Percentiles rank a stretch among this genome's conserved stretches.
These are phyloP conservation scores for Chenopodium formosanum DNA, from an alignment of 148 eudicot species.

Conservation along the genomic window DNA sequence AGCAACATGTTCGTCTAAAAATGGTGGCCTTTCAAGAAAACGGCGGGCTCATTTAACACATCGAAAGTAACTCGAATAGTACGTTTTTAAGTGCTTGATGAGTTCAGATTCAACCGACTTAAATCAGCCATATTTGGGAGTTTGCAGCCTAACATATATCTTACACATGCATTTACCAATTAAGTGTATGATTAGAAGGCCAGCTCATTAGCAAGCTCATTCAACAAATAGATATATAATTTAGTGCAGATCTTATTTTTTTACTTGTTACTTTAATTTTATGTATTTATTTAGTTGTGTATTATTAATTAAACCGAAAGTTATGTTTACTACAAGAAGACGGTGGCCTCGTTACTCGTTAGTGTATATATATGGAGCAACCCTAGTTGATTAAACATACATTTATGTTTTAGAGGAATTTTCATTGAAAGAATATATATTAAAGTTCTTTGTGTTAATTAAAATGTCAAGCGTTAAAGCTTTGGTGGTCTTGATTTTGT, in stretches of 20 bases:
- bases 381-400: too few species aligned
- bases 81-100: constrained; percentile 1
- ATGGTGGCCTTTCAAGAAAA: constrained; percentile 7
- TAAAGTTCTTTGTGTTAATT: neutral
- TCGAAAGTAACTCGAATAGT: neutral
- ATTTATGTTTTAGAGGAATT: too few species aligned
- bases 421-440: too few species aligned
- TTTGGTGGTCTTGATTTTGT: constrained; percentile 12
- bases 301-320: neutral
- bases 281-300: neutral
- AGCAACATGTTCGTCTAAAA: neutral
- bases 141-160: neutral
- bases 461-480: neutral
- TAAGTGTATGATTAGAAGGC: neutral
- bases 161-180: neutral
- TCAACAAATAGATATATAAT: neutral
- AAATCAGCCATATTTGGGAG: neutral
- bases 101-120: constrained; percentile 1
- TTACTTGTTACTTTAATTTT: neutral
- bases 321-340: neutral
- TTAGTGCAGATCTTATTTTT: neutral
- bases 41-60: constrained; percentile 7
- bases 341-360: too few species aligned
- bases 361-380: neutral
- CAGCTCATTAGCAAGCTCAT: constrained; percentile 7